phyloP scores from a whole-genome alignment of 768 basidiomycete species.

The Hygrophorus pudorinus region DNA sequence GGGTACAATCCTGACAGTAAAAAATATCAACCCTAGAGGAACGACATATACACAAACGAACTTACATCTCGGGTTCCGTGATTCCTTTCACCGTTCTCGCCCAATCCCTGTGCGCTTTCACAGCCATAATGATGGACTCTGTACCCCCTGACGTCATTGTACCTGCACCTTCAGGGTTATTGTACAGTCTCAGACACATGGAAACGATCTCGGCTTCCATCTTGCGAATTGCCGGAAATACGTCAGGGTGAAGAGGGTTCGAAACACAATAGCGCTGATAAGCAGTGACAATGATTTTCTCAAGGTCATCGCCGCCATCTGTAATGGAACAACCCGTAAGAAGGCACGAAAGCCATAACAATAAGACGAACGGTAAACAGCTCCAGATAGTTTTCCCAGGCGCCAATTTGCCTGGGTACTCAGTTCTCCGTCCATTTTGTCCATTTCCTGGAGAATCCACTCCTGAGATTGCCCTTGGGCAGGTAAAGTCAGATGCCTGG shows the following conservation, averaged over 20 bases:
- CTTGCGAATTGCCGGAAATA: slow-evolving; percentile 87
- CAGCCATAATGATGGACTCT: slow-evolving; percentile 91
- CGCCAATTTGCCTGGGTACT: slow-evolving; percentile 43
- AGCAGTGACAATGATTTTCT: slow-evolving; percentile 69
- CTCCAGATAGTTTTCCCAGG: slow-evolving; percentile 71
- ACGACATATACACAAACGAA: not conserved
- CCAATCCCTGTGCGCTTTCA: slow-evolving; percentile 94
- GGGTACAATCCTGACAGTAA: slow-evolving; percentile 60
- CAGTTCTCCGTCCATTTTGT: slow-evolving; percentile 60
- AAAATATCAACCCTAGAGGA: not conserved
- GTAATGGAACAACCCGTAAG: not conserved
- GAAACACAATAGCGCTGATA: slow-evolving; percentile 77
- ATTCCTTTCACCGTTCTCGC: slow-evolving; percentile 78
- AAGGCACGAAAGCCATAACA: not conserved
- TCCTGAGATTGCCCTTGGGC: slow-evolving; percentile 51
- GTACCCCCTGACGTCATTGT: slow-evolving; percentile 94
- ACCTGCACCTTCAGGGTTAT: slow-evolving; percentile 78
- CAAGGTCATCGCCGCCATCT: slow-evolving; percentile 82
- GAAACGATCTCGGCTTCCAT: slow-evolving; percentile 96
- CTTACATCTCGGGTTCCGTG: slow-evolving; percentile 86
- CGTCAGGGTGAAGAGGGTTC: slow-evolving; percentile 87
- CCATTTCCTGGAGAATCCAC: slow-evolving; percentile 75
- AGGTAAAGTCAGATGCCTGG: slow-evolving; percentile 60
- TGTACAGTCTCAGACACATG: slow-evolving; percentile 80
- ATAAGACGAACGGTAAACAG: slow-evolving; percentile 65